Evolutionary conservation across 2,329 filamentous ascomycete genomes (phyloP), one percentile per base, ranked within the genome.

Genomic region (Cladophialophora carrionii): DNA sequence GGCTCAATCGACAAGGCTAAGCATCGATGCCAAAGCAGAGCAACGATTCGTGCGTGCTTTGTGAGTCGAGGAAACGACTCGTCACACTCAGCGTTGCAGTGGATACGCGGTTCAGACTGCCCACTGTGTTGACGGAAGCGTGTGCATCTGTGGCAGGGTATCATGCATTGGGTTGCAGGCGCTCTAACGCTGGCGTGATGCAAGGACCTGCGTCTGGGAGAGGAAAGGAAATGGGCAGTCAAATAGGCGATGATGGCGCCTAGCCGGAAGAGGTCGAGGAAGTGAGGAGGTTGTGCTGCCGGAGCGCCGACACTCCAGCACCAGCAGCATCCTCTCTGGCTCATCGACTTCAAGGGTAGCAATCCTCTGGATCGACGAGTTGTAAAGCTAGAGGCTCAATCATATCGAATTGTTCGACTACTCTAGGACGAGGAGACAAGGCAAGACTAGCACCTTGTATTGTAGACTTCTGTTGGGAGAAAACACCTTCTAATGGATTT

Each of bases 1-100:
- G 52, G 24, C 32, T 34, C 52, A 51, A n/a, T 54, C 52, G 29
- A 54, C 52, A 54, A 54, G 52, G 52, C 52, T 54, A n/a, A 54
- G 29, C 37, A 43, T 43, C 37, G 37, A n/a, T 17, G 3, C 37
- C 17, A 43, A 43, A 17, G n/a, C 14, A 43, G 37, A 4, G 17
- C 17, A n/a, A 43, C 37, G 6, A 14, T 43, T 20, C 7, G 37
- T 43, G 48, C 17, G 22, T 12, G 20, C 24, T 4, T 51, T 4
- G 48, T 51, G 24, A 22, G 22, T 54, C 52, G 10, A 24, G 8
- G 24, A 34, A 24, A 26, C 17, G 52, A 22, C 29, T 32, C 12
- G 52, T 54, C 52, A 54, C 52, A 54, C 29, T 12, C 24, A 17
- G 52, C n/a, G 29, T 54, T 54, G 52, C 52, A 29, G 52, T n/a